Evolutionary conservation across 2,329 filamentous ascomycete species (phyloP), one percentile per base, ranked within the genome.

Genomic region (Aspergillus ustus): DNA sequence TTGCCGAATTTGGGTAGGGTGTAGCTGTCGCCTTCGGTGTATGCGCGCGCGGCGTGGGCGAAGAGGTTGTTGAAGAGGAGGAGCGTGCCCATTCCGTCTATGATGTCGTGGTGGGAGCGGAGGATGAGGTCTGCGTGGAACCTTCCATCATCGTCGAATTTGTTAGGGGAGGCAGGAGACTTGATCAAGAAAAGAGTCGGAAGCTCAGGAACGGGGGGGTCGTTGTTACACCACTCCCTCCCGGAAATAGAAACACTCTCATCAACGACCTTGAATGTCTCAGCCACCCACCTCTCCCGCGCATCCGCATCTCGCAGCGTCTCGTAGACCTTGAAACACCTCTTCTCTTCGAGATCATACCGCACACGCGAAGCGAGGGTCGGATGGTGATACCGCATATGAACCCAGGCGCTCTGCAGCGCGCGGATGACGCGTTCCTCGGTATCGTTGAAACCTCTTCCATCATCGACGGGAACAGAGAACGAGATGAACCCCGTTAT

Each of bases 401-500:
- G 65, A 6, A 67, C 19, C 70, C 70, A 72, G 11, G 67, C 69
- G n/a, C 51, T 59, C 11, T 44, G 64, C 31, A 72, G 51, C 1
- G 66, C 65, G 1, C 60, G 43, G 9, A 52, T 55, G 2, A 65
- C 52, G 3, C 48, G 52, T 11, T 17, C 3, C 20, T 61, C 52
- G 1, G 22, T 62, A 13, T 51, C 46, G 2, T 7, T 17, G 2
- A 22, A 2, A 2, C 29, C 7, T 0, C 29, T 19, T 17, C 29
- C 29, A 15, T 2, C 4, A 0, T 5, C n/a, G 0, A 52, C 1
- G 3, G 34, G 46, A 9, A 66, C 20, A 3, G 60, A 59, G 3
- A 67, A 56, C 0, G 77, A 77, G 2, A 80, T 50, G 19, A 76
- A 74, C 0, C 77, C 78, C 0, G 80, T 80, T 7, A 83, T 80